Evolutionary conservation across 768 basidiomycete species (phyloP).

Genomic region (Phylloporus arenicola): DNA sequence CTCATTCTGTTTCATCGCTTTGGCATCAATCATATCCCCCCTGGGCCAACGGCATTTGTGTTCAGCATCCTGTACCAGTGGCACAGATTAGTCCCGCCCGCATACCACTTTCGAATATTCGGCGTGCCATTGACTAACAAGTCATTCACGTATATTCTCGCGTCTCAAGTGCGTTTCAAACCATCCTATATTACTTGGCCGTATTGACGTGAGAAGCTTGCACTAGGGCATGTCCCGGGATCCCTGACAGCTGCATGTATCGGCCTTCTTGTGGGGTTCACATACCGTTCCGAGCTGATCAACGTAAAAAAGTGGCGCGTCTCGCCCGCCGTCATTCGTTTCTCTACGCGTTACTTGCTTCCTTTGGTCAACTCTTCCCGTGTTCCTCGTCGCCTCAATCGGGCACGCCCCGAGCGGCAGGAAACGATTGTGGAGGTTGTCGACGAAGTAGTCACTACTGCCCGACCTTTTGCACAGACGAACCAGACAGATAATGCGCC

Average conservation of each 20-base stretch:
- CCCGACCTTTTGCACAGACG: slow-evolving; percentile 34
- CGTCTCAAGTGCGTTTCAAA: slow-evolving; percentile 52
- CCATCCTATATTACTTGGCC: neutral
- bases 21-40: slow-evolving; percentile 67
- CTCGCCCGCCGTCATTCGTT: slow-evolving; percentile 49
- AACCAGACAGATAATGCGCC: slow-evolving; percentile 19
- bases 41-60: slow-evolving; percentile 70
- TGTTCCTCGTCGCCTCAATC: slow-evolving; percentile 60
- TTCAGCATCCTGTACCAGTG: slow-evolving; percentile 85
- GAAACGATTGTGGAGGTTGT: slow-evolving; percentile 18
- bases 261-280: slow-evolving; percentile 65
- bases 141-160: slow-evolving; percentile 64
- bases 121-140: slow-evolving; percentile 75
- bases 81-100: slow-evolving; percentile 66
- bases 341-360: slow-evolving; percentile 52
- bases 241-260: slow-evolving; percentile 57
- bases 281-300: slow-evolving; percentile 81
- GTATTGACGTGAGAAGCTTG: slow-evolving; percentile 45
- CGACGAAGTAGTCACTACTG: slow-evolving; percentile 63
- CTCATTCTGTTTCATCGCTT: slow-evolving; percentile 61
- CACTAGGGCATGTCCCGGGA: slow-evolving; percentile 59
- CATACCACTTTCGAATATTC: slow-evolving; percentile 73
- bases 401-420: slow-evolving; percentile 61
- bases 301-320: slow-evolving; percentile 78
- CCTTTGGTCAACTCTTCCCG: slow-evolving; percentile 66